These are phyloP conservation scores for Exophiala xenobiotica DNA, from an alignment of 2,329 filamentous ascomycete species.

Conservation along the genomic window DNA sequence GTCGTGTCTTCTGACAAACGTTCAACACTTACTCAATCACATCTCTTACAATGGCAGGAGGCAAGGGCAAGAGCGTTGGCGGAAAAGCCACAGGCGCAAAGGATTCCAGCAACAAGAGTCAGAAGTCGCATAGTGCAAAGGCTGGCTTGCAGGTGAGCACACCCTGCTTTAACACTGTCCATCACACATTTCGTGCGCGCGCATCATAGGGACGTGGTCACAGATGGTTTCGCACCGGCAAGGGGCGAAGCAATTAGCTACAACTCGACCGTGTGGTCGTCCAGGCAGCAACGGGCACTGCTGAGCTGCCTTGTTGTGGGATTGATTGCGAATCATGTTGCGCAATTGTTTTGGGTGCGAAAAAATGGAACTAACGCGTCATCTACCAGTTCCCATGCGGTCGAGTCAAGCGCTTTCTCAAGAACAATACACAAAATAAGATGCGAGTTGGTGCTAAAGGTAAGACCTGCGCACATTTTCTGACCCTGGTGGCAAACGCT, in stretches of 20 bases:
- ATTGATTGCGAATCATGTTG: background rate
- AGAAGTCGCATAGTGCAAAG: conserved; percentile 90
- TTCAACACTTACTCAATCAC: conserved; percentile 8
- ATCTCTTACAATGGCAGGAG: conserved; percentile 65
- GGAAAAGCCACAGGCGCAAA: conserved; percentile 83
- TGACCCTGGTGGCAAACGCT: conserved; percentile 21
- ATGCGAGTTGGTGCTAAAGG: conserved; percentile 97
- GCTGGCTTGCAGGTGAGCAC: conserved; percentile 87
- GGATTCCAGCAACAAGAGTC: conserved; percentile 78
- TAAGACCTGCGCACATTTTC: conserved; percentile 33
- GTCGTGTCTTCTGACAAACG: conserved; percentile 12
- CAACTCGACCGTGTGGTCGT: too few relatives aligned
- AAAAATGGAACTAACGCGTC: conserved; percentile 8
- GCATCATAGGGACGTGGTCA: background rate
- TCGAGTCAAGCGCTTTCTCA: conserved; percentile 99
- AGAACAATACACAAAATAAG: conserved; percentile 99
- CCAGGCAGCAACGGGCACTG: too few relatives aligned
- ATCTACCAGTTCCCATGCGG: conserved; percentile 84
- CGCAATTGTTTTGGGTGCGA: background rate
- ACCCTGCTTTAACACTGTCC: conserved; percentile 16
- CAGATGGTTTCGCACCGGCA: background rate
- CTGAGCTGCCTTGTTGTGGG: background rate
- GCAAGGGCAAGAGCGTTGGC: conserved; percentile 90
- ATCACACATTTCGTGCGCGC: background rate
- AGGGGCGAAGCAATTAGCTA: background rate